Evolutionary conservation across 192 early-diverging fungal genomes (phyloP).

Genomic region (Coemansia umbellata): DNA sequence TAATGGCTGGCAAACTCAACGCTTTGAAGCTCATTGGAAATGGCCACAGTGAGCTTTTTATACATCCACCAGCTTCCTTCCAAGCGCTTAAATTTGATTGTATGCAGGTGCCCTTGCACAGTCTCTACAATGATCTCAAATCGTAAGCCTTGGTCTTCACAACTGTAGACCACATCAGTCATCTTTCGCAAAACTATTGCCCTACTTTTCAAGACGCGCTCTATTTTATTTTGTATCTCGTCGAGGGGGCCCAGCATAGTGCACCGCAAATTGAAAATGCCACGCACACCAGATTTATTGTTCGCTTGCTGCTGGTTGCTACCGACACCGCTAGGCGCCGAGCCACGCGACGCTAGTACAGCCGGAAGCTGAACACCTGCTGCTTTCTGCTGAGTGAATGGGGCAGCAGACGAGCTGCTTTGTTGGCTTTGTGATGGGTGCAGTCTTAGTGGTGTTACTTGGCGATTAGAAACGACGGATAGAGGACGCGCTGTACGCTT

Average conservation of each 20-base stretch:
- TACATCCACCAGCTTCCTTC: slow-evolving; percentile 44
- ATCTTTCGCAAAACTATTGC: slow-evolving; percentile 26
- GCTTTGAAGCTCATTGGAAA: slow-evolving; percentile 35
- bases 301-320: slow-evolving; percentile 3
- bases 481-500: slow-evolving; percentile 30
- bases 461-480: slow-evolving; percentile 36
- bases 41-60: slow-evolving; percentile 39
- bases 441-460: slow-evolving; percentile 33
- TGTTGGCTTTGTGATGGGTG: slow-evolving; percentile 36
- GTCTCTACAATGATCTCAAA: slow-evolving; percentile 40
- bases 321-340: slow-evolving; percentile 14
- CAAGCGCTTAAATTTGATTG: slow-evolving; percentile 37
- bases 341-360: slow-evolving; percentile 30
- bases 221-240: slow-evolving; percentile 29
- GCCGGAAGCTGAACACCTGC: slow-evolving; percentile 34
- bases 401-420: slow-evolving; percentile 8
- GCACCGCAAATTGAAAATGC: slow-evolving; percentile 36
- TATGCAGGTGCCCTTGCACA: slow-evolving; percentile 39
- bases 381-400: slow-evolving; percentile 17
- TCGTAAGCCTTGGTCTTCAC: slow-evolving; percentile 31
- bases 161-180: slow-evolving; percentile 27
- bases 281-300: slow-evolving; percentile 17
- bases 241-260: slow-evolving; percentile 43
- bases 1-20: slow-evolving; percentile 2
- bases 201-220: slow-evolving; percentile 34